Evolutionary conservation across 164 flowering plant species (phyloP).

Genomic region (Berberis vulgaris): DNA sequence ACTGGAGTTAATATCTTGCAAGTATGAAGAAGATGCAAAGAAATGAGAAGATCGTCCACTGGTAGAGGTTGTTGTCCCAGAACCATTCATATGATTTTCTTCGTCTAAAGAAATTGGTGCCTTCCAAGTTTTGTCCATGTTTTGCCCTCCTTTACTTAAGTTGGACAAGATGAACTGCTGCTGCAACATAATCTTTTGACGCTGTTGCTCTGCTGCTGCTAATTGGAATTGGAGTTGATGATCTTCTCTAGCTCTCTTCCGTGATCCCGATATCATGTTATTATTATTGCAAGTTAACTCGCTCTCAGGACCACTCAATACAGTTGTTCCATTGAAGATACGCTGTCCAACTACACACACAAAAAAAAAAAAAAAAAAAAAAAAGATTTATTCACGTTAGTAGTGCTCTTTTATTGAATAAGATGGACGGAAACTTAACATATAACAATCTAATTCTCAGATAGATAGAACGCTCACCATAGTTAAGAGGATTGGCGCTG

Average conservation of each 20-base stretch:
- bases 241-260: slow-evolving; percentile 12
- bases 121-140: no score
- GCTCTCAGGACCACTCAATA: slow-evolving; percentile 23
- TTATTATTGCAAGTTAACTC: slow-evolving; percentile 23
- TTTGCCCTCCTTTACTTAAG: no score
- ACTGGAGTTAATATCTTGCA: slow-evolving; percentile 9
- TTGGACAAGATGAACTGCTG: not conserved
- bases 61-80: slow-evolving; percentile 12
- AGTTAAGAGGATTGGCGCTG: no score
- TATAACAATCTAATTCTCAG: no score
- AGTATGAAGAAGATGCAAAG: not conserved
- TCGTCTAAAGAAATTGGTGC: not conserved
- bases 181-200: slow-evolving; percentile 6
- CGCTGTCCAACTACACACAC: not conserved
- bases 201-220: not conserved
- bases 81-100: slow-evolving; percentile 6
- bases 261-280: slow-evolving; percentile 13
- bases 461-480: no score
- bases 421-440: no score
- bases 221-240: not conserved
- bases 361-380: not conserved
- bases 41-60: slow-evolving; percentile 15
- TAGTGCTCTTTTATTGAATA: not conserved
- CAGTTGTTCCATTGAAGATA: slow-evolving; percentile 15
- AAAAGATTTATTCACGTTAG: not conserved